Evolutionary conservation across 495 filamentous ascomycete species (phyloP), one percentile per base, ranked within the genome.

Genomic region (Penicillium paradoxum): DNA sequence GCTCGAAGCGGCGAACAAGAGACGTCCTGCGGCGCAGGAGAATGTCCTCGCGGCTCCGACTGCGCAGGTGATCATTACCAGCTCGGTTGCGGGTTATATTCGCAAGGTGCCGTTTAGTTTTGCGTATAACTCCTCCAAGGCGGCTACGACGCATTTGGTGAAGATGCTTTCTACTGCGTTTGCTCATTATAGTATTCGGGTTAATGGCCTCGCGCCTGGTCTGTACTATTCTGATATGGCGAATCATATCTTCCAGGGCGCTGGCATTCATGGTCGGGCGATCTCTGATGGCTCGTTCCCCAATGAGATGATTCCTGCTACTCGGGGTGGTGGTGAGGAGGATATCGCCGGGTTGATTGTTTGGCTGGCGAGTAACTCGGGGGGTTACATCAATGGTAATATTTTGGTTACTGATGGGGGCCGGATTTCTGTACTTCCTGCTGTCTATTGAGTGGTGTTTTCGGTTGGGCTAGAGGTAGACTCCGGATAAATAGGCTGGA

Each of bases 131-230:
- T 63, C 76, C 25, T 83, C 78, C 57, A 90, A 90, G 70, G 80
- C 82, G 10, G 82, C 81, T 0, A 74, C 76, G 11, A 84, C 73
- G 19, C 85, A 86, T 57, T 62, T 87, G 43, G 80, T 83, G 25
- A 89, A 88, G 74, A 70, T 78, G 55, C 56, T 88, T 33, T 72
- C 79, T 4, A 79, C 74, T 1, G 58, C 58, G 17, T 65, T 86
- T 25, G 73, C 72, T 14, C 70, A 74, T 18, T 87, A 83, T 67
- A 63, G 75, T 54, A 87, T 90, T 45, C 70, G 83, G 0, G 68
- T 78, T 8, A 89, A 88, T 70, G 75, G 78, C n/a, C 75, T 89
- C 22, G 80, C 81, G 8, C 85, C 86, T 25, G 86, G 85, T 17
- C 32, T 85, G 24, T 88, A 80, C 64, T 76, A 80, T 2, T 82